Conservation (phyloP, 2,329 filamentous ascomycete species). For the Thielaviopsis musarum region DNA sequence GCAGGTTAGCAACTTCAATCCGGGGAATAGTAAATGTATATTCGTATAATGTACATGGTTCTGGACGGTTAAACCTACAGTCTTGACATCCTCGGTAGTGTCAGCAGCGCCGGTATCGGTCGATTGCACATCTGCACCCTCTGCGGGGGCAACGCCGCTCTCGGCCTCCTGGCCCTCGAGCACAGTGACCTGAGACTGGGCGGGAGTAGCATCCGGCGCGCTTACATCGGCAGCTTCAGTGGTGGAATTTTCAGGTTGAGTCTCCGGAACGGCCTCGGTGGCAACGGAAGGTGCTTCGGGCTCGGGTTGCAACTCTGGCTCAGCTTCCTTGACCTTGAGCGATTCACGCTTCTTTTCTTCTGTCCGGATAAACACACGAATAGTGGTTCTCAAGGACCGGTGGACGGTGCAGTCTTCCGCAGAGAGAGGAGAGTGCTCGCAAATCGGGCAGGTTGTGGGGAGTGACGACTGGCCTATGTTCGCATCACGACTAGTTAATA, state of each 20-base stretch:
- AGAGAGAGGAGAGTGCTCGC: conserved; percentile 78
- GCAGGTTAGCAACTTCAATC: not conserved
- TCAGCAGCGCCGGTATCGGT: not conserved
- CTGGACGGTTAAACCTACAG: not conserved
- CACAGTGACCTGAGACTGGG: not conserved
- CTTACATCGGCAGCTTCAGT: not conserved
- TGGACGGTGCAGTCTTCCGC: conserved; percentile 75
- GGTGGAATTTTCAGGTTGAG: conserved; percentile 1
- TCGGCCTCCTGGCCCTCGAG: not conserved
- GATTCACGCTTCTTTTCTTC: conserved; percentile 78
- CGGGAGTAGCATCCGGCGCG: not conserved
- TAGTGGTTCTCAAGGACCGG: conserved; percentile 80
- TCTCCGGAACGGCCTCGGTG: conserved; percentile 11
- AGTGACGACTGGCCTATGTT: conserved; percentile 54
- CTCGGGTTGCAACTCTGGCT: conserved; percentile 2
- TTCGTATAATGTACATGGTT: too few species aligned
- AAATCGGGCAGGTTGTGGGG: conserved; percentile 72
- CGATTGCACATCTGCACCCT: not conserved
- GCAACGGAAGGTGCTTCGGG: conserved; percentile 13
- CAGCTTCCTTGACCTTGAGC: conserved; percentile 32
- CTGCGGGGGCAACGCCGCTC: not conserved
- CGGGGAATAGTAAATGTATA: too few species aligned
- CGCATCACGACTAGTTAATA: not conserved
- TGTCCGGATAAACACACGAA: conserved; percentile 78
- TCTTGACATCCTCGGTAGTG: not conserved